phyloP scores from a whole-genome alignment of 1,284 basidiomycete genomes.

The Golubevia sp. region DNA sequence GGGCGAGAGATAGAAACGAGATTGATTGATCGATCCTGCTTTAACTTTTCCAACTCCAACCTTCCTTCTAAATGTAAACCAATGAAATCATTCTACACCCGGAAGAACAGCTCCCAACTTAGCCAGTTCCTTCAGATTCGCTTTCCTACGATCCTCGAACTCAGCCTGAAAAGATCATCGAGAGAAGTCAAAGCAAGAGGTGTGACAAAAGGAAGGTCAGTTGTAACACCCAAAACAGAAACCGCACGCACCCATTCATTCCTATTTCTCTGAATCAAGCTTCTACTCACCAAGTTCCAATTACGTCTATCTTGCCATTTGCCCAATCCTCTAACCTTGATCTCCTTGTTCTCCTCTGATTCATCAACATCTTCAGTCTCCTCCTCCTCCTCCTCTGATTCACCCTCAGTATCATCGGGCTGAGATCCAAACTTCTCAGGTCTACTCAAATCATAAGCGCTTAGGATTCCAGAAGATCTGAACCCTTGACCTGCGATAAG shows the following conservation, averaged over 20 bases:
- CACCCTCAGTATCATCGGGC: not conserved
- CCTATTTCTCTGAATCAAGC: not conserved
- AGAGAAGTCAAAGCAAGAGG: not conserved
- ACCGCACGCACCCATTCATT: not conserved
- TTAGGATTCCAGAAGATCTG: not conserved
- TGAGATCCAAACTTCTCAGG: not conserved
- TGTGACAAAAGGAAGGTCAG: not conserved
- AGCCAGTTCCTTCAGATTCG: no score
- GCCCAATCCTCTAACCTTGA: not conserved
- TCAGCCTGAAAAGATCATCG: not conserved
- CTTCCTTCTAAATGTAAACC: not conserved
- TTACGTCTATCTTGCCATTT: not conserved
- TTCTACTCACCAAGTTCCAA: not conserved
- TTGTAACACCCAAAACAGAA: not conserved
- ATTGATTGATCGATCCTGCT: no score
- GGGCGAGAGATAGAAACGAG: not conserved
- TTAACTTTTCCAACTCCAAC: no score
- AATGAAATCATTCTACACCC: not conserved
- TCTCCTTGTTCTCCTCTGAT: not conserved
- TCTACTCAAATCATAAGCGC: not conserved
- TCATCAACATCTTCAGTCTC: not conserved
- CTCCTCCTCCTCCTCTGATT: not conserved
- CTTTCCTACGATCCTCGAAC: no score
- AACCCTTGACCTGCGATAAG: not conserved
- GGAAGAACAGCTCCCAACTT: not conserved